These are phyloP conservation scores for Aspergillus fijiensis DNA, from an alignment of 2,329 filamentous ascomycete species.

Conservation along the genomic window DNA sequence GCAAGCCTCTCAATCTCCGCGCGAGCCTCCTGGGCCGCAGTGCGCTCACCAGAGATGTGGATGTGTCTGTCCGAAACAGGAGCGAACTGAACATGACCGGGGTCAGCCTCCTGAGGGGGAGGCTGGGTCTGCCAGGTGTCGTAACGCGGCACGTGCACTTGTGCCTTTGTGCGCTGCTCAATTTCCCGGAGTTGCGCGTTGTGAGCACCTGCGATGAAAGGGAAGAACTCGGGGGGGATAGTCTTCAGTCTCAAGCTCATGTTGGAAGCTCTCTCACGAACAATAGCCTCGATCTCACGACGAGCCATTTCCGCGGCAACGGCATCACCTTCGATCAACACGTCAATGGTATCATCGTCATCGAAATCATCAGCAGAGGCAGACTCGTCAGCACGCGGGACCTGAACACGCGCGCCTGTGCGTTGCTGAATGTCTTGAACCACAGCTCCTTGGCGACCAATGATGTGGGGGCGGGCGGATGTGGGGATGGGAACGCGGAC, in stretches of 20 bases:
- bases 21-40: conserved; percentile 75
- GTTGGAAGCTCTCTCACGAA: conserved; percentile 78
- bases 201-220: conserved; percentile 83
- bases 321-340: conserved; percentile 86
- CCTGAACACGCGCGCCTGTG: conserved; percentile 84
- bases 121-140: conserved; percentile 69
- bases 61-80: conserved; percentile 77
- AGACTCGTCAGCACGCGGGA: conserved; percentile 75
- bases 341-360: conserved; percentile 74
- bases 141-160: conserved; percentile 79
- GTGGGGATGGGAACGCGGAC: conserved; percentile 78
- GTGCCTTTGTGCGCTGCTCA: conserved; percentile 71
- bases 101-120: conserved; percentile 60
- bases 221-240: conserved; percentile 89
- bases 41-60: conserved; percentile 79
- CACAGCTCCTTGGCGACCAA: conserved; percentile 84
- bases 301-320: conserved; percentile 81
- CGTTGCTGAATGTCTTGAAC: conserved; percentile 88
- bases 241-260: conserved; percentile 78
- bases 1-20: conserved; percentile 78
- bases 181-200: conserved; percentile 67
- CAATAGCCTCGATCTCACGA: conserved; percentile 81
- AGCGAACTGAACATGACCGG: conserved; percentile 68
- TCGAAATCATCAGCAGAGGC: conserved; percentile 70
- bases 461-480: conserved; percentile 83